Conservation (phyloP, 768 basidiomycete species). For the Pleurotus sapidus region DNA sequence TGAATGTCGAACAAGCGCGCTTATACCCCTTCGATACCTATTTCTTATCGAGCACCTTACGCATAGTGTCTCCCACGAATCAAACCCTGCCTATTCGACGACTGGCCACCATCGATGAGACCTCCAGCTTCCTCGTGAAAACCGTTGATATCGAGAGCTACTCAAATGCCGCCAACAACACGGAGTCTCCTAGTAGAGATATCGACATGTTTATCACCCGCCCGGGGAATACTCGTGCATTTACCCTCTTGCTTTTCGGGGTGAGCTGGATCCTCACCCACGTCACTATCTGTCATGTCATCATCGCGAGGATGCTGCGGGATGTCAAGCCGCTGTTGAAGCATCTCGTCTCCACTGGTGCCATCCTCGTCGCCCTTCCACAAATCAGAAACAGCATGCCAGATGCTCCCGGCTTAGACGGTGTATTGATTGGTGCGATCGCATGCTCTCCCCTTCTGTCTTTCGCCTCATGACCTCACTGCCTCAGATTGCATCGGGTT, state of each 20-base stretch:
- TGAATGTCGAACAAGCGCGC: conserved; percentile 51
- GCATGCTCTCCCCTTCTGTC: background rate
- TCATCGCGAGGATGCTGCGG: conserved; percentile 35
- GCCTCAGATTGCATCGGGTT: conserved; percentile 49
- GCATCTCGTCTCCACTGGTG: conserved; percentile 35
- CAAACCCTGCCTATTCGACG: conserved; percentile 39
- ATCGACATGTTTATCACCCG: conserved; percentile 42
- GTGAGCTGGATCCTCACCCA: conserved; percentile 56
- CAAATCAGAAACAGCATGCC: conserved; percentile 55
- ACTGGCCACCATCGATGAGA: conserved; percentile 38
- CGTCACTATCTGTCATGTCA: conserved; percentile 41
- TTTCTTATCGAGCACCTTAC: conserved; percentile 44
- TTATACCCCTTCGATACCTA: conserved; percentile 61
- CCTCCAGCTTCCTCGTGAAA: conserved; percentile 43
- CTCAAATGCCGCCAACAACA: conserved; percentile 17
- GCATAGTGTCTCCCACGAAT: conserved; percentile 32
- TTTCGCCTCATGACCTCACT: background rate
- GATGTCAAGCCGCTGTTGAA: conserved; percentile 29
- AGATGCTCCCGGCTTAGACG: conserved; percentile 51
- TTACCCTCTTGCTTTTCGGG: conserved; percentile 42
- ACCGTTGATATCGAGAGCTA: conserved; percentile 38
- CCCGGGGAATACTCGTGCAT: conserved; percentile 41
- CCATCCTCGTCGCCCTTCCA: conserved; percentile 43
- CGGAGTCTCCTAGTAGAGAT: conserved; percentile 34
- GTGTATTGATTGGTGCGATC: conserved; percentile 40